Evolutionary conservation across 1,284 basidiomycete genomes (phyloP).

Genomic region (Sanghuangporus sanghuang): DNA sequence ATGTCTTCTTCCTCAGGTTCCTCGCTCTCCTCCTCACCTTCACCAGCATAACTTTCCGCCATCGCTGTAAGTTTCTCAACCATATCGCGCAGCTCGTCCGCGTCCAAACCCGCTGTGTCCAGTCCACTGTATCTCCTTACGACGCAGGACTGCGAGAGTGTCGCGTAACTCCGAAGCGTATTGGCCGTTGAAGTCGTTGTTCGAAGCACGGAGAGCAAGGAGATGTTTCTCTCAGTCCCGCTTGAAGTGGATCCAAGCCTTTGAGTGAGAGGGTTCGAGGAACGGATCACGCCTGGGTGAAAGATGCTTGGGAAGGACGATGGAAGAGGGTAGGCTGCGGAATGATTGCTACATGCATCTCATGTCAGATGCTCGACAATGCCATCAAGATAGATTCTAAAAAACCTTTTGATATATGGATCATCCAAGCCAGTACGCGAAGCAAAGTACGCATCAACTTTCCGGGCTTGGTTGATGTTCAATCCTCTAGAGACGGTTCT

Average conservation of each 20-base stretch:
- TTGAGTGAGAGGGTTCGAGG: background rate
- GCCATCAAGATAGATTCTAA: no score
- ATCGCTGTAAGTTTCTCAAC: slow-evolving; percentile 46
- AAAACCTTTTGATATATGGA: slow-evolving; percentile 34
- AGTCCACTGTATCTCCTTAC: slow-evolving; percentile 22
- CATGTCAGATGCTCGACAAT: background rate
- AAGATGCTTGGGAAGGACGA: slow-evolving; percentile 45
- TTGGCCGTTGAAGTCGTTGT: slow-evolving; percentile 28
- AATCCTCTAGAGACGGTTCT: slow-evolving; percentile 56
- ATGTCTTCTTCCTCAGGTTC: slow-evolving; percentile 24
- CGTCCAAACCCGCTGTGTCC: slow-evolving; percentile 32
- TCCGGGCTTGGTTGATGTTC: slow-evolving; percentile 29
- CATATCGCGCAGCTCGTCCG: slow-evolving; percentile 48
- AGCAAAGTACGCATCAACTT: slow-evolving; percentile 35
- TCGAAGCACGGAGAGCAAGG: slow-evolving; percentile 24
- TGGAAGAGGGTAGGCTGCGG: slow-evolving; percentile 42
- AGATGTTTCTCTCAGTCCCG: slow-evolving; percentile 20
- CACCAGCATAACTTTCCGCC: slow-evolving; percentile 38
- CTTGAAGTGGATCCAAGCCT: background rate
- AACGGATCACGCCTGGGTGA: slow-evolving; percentile 7
- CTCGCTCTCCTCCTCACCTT: slow-evolving; percentile 22
- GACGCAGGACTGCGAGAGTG: slow-evolving; percentile 34
- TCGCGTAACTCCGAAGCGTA: slow-evolving; percentile 39
- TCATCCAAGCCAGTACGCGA: slow-evolving; percentile 25
- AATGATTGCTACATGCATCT: slow-evolving; percentile 32